A percentile compares a stretch with the other conserved stretches of the same genome.
phyloP scores from a whole-genome alignment of 2,329 filamentous ascomycete species.

The Phoma sp. region DNA sequence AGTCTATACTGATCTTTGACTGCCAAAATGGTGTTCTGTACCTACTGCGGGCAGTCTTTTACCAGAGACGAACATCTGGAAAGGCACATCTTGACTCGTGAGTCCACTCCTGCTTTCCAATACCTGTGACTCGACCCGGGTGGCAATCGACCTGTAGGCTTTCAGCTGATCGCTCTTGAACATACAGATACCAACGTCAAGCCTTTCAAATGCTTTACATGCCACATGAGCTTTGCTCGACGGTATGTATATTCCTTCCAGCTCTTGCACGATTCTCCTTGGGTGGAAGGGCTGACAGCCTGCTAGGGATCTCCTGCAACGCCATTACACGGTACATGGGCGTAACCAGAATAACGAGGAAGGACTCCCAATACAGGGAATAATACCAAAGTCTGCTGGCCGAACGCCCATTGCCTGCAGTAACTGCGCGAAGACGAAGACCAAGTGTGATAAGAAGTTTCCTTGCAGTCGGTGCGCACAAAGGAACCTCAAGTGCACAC shows the following conservation, averaged over 20 bases:
- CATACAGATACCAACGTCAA: slow-evolving; percentile 60
- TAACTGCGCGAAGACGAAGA: slow-evolving; percentile 62
- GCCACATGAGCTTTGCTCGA: slow-evolving; percentile 61
- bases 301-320: slow-evolving; percentile 57
- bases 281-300: slow-evolving; percentile 19
- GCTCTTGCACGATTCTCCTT: slow-evolving; percentile 1
- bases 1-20: not conserved
- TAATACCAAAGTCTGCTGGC: slow-evolving; percentile 60
- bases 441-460: slow-evolving; percentile 62
- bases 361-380: slow-evolving; percentile 55
- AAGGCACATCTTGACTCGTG: slow-evolving; percentile 60
- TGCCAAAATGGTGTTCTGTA: slow-evolving; percentile 59
- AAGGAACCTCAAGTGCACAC: slow-evolving; percentile 55
- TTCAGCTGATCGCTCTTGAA: slow-evolving; percentile 11
- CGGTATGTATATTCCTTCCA: slow-evolving; percentile 47
- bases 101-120: slow-evolving; percentile 23
- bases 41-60: slow-evolving; percentile 61
- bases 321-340: slow-evolving; percentile 60
- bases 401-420: slow-evolving; percentile 60
- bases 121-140: slow-evolving; percentile 2
- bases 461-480: slow-evolving; percentile 60
- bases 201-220: slow-evolving; percentile 62
- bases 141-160: slow-evolving; percentile 1
- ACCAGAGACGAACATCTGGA: slow-evolving; percentile 61
- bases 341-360: slow-evolving; percentile 58